Base-by-base conservation (phyloP, 2,329 filamentous ascomycete genomes). In the Cephalotrichum gorgonifer region DNA sequence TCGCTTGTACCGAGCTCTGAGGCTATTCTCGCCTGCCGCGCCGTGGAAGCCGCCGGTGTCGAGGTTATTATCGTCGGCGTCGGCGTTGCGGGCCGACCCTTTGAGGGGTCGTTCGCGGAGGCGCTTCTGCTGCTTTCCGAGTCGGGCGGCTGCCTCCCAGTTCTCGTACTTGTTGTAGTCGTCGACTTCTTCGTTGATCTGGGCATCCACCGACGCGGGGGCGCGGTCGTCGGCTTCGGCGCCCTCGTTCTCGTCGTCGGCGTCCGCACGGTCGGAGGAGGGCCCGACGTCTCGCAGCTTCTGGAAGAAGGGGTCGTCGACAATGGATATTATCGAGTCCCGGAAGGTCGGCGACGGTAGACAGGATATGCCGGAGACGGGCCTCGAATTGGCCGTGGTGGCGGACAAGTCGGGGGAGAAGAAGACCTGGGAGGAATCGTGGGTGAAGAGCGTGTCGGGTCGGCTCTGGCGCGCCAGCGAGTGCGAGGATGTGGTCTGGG, bases 231-330 rank as follows among this genome's bases (percentile, higher is more conserved):
- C 25, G 43, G 23, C 43, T 20, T n/a, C 41, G 31, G 50, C 51
- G 46, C 55, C 50, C 47, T 55, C 52, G 53, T 54, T 48, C 35
- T 58, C 54, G 22, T 57, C 54, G 53, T 60, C 56, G 48, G 56
- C 52, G 49, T 59, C 54, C 28, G 55, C 55, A 48, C 60, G 57
- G 31, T 63, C 60, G 33, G 62, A 58, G 59, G 71, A 26, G 28
- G 49, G 20, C n/a, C 43, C 45, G 15, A 48, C 51, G 20, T 51
- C 43, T 30, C 51, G 49, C n/a, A 54, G 49, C 17, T 67, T 69
- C 56, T 70, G 68, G 62, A 76, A 74, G 60, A 78, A 76, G 27
- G 73, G 73, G 54, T 78, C 74, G 67, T 79, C 72, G 58, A 75
- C 64, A 52, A 78, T 74, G 51, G 74, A 77, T 46, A 68, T 61